Conservation (phyloP, 129 eudicot species). For the Centaurea solstitialis region DNA sequence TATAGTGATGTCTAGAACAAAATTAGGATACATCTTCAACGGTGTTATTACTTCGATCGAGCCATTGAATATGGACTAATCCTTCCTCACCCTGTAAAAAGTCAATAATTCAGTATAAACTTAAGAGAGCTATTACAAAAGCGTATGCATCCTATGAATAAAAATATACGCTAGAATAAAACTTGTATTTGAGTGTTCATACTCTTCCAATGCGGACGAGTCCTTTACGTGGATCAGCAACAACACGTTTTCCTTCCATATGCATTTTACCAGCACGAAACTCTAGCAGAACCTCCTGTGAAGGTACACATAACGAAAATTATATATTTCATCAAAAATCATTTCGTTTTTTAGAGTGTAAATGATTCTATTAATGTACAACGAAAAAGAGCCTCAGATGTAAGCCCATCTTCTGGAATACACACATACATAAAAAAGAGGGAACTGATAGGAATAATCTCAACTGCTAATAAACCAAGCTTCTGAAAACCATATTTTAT, state of each 20-base stretch:
- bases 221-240: conserved; percentile 94
- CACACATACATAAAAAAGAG: not conserved
- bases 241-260: conserved; percentile 80
- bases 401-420: not conserved
- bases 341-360: not conserved
- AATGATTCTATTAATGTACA: not conserved
- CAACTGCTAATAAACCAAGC: not conserved
- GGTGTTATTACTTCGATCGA: conserved; percentile 61
- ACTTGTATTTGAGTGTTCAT: conserved; percentile 24
- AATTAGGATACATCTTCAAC: conserved; percentile 89
- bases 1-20: not conserved
- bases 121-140: not conserved
- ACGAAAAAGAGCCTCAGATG: not conserved
- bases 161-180: not conserved
- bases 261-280: conserved; percentile 98
- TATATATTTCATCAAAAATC: not conserved
- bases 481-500: no score
- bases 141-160: not conserved
- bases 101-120: conserved; percentile 1
- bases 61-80: conserved; percentile 89
- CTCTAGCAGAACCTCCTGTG: conserved; percentile 73
- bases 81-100: conserved; percentile 88
- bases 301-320: conserved; percentile 5
- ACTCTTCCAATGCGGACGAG: conserved; percentile 92
- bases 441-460: not conserved